Base-by-base conservation (phyloP, 768 basidiomycete genomes). In the Mycena alexandri region DNA sequence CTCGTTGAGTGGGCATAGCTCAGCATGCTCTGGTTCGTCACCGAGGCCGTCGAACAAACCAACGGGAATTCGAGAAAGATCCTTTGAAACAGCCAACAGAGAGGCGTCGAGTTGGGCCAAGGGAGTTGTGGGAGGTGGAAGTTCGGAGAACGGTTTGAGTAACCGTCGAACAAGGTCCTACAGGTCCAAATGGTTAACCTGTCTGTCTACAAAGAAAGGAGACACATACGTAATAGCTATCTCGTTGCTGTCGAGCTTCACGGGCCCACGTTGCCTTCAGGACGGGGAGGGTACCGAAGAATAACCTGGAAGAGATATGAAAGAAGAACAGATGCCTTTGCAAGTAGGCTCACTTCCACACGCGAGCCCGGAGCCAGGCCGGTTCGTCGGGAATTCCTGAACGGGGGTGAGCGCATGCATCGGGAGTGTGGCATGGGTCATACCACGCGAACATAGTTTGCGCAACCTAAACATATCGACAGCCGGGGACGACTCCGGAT, bases 351-450 rank as follows among this genome's bases (percentile, higher is more conserved):
- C 68, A 92, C 93, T 87, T 92, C 93, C 93, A 94, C 72, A 92
- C 82, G 47, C 90, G 84, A 33, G 92, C 90, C 46, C 93, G 85
- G 69, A 93, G 81, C 91, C 92, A 93, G 6, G 84, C 79, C 47
- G 93, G 93, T 71, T 90, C 84, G 70, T 91, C 87, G 54, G 92
- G 90, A 51, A 93, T 85, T 64, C 92, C 92, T 93, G 67, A 19
- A 46, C 42, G 50, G 56, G 63, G 57, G 36, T 68, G 19, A 68
- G 19, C 22, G 24, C 7, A 64, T 16, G 38, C n/a, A 14, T 19
- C 43, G 44, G n/a, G 25, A 21, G 16, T 9, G 17, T 14, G 25
- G 42, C 19, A 34, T 34, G 54, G 56, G 44, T 73, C 83, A 47
- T 79, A 92, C 93, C 93, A 69, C 83, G 85, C 33, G 83, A 76